phyloP scores from a whole-genome alignment of 805 yeast genomes.

The Candida odintsovae region DNA sequence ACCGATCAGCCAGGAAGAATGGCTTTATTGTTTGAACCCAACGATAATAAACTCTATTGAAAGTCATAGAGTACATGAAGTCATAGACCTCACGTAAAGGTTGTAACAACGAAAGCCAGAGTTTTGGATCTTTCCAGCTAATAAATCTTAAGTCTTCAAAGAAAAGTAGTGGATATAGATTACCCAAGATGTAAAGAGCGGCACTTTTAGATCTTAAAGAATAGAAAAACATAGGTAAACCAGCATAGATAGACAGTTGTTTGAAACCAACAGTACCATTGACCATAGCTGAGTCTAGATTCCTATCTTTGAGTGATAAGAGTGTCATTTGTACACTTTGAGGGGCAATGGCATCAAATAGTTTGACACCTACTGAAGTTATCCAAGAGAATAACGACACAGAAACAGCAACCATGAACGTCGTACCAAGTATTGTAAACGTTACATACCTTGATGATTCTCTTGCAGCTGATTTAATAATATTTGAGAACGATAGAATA shows the following conservation, averaged over 20 bases:
- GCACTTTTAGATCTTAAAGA: conserved; percentile 16
- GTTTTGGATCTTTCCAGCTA: conserved; percentile 8
- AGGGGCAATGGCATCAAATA: conserved; percentile 26
- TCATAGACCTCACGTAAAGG: conserved; percentile 13
- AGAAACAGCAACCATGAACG: conserved; percentile 18
- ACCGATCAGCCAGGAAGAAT: conserved; percentile 27
- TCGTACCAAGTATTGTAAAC: conserved; percentile 12
- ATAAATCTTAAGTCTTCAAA: conserved; percentile 5
- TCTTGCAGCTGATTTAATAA: conserved; percentile 15
- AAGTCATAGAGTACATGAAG: conserved; percentile 15
- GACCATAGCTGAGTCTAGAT: conserved; percentile 12
- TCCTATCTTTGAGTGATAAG: conserved; percentile 19
- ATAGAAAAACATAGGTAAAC: conserved; percentile 27
- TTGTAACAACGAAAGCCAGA: conserved; percentile 7
- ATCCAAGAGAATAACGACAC: conserved; percentile 17
- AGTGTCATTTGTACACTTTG: conserved; percentile 26
- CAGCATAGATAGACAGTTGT: conserved; percentile 18
- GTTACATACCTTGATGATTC: not conserved
- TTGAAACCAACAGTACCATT: conserved; percentile 6
- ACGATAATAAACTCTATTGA: conserved; percentile 31
- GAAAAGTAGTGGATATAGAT: conserved; percentile 18
- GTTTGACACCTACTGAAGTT: conserved; percentile 25
- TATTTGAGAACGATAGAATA: conserved; percentile 8
- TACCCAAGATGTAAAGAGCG: conserved; percentile 4
- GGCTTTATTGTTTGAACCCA: conserved; percentile 30